These are phyloP conservation scores for Lactarius tabidus DNA, from an alignment of 768 basidiomycete species.

Conservation along the genomic window DNA sequence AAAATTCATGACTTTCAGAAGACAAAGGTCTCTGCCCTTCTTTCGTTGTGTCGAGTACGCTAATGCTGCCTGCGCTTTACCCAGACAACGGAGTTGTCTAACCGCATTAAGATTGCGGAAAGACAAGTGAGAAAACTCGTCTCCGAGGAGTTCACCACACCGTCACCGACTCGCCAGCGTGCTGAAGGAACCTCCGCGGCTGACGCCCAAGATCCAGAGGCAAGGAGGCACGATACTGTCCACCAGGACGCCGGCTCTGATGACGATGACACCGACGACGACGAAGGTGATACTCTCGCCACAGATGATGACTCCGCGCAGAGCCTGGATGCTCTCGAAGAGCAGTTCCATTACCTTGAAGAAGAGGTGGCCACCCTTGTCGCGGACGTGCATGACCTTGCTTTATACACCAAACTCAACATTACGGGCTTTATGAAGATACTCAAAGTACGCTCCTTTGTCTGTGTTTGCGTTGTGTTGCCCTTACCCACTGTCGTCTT, in stretches of 20 bases:
- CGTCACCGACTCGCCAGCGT: slow-evolving; percentile 11
- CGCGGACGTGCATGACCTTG: slow-evolving; percentile 87
- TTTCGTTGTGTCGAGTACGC: not conserved
- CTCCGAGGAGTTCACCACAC: slow-evolving; percentile 41
- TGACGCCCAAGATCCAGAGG: slow-evolving; percentile 27
- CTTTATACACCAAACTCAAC: slow-evolving; percentile 93
- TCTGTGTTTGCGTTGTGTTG: not conserved
- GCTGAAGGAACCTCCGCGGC: slow-evolving; percentile 21
- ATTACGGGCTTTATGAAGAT: slow-evolving; percentile 99
- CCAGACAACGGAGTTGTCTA: slow-evolving; percentile 77
- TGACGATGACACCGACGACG: slow-evolving; percentile 51
- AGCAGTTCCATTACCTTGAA: slow-evolving; percentile 80
- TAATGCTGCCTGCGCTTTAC: not conserved
- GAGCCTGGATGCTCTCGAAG: slow-evolving; percentile 74
- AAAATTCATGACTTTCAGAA: slow-evolving; percentile 95
- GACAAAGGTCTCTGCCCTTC: slow-evolving; percentile 54
- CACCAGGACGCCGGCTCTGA: slow-evolving; percentile 62
- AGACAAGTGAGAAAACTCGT: slow-evolving; percentile 77
- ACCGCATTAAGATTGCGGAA: slow-evolving; percentile 79
- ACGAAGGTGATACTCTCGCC: slow-evolving; percentile 39
- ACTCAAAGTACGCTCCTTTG: slow-evolving; percentile 60
- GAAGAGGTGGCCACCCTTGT: slow-evolving; percentile 95
- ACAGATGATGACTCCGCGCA: slow-evolving; percentile 43
- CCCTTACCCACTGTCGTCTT: not conserved
- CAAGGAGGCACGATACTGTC: slow-evolving; percentile 44